phyloP scores from a whole-genome alignment of 1,284 basidiomycete species.

The Pholiota adiposa region DNA sequence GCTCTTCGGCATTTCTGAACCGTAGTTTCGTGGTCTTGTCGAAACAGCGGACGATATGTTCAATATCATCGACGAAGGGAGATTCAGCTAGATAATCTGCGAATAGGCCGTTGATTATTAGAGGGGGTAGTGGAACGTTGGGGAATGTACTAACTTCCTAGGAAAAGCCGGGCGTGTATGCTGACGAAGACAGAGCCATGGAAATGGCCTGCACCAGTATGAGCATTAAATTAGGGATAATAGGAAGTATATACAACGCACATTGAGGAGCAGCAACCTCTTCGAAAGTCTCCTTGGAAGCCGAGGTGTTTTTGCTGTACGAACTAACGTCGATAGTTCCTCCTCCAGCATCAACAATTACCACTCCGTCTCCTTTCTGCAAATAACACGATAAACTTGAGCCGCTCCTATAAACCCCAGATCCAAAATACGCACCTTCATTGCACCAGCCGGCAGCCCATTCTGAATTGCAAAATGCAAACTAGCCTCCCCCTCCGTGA shows the following conservation, averaged over 20 bases:
- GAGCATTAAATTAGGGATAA: neutral
- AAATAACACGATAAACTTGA: neutral
- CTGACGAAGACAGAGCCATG: slow-evolving; percentile 34
- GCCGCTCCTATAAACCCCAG: neutral
- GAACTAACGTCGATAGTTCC: slow-evolving; percentile 60
- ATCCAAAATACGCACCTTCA: slow-evolving; percentile 18
- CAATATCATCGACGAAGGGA: slow-evolving; percentile 38
- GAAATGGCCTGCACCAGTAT: slow-evolving; percentile 29
- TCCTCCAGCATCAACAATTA: slow-evolving; percentile 63
- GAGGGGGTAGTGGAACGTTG: neutral
- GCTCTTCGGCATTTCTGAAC: slow-evolving; percentile 40
- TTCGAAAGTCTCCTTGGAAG: slow-evolving; percentile 26
- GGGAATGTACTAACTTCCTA: slow-evolving; percentile 18
- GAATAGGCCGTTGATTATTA: too few species aligned
- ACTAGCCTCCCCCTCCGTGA: slow-evolving; percentile 50
- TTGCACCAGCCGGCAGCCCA: slow-evolving; percentile 23
- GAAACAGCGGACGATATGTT: slow-evolving; percentile 47
- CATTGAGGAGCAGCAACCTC: slow-evolving; percentile 36
- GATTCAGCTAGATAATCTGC: slow-evolving; percentile 30
- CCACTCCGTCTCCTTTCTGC: slow-evolving; percentile 44
- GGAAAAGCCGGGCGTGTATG: slow-evolving; percentile 22
- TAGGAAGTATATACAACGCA: slow-evolving; percentile 4
- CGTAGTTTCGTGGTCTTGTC: slow-evolving; percentile 52
- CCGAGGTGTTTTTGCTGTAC: slow-evolving; percentile 36
- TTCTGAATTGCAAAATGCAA: slow-evolving; percentile 42